These are phyloP conservation scores for Pholiota microspora DNA, from an alignment of 768 basidiomycete species.

Conservation along the genomic window DNA sequence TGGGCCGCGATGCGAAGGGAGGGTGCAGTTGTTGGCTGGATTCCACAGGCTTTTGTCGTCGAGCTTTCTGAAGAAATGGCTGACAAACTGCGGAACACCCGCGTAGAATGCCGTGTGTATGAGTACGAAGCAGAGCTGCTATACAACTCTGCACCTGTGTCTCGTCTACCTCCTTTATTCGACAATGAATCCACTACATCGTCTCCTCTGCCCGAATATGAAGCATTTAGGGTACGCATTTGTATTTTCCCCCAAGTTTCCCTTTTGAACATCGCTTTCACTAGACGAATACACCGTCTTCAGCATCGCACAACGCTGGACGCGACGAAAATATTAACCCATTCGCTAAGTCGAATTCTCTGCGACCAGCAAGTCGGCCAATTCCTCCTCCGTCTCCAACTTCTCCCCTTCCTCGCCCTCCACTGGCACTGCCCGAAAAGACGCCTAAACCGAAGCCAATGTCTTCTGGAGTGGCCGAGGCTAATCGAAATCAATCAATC, in stretches of 20 bases:
- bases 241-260: not conserved
- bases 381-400: slow-evolving; percentile 37
- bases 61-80: slow-evolving; percentile 50
- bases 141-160: slow-evolving; percentile 37
- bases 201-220: slow-evolving; percentile 14
- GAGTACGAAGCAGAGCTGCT: slow-evolving; percentile 49
- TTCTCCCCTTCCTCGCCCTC: slow-evolving; percentile 37
- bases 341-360: not conserved
- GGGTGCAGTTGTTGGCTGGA: slow-evolving; percentile 67
- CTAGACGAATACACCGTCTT: not conserved
- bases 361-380: slow-evolving; percentile 17
- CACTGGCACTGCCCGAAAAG: slow-evolving; percentile 23
- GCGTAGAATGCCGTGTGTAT: slow-evolving; percentile 42
- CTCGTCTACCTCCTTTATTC: slow-evolving; percentile 23
- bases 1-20: slow-evolving; percentile 68
- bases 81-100: slow-evolving; percentile 41
- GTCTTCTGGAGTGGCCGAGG: slow-evolving; percentile 18
- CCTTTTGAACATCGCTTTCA: not conserved
- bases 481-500: slow-evolving; percentile 23
- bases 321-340: not conserved
- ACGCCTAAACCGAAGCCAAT: slow-evolving; percentile 34
- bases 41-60: slow-evolving; percentile 69
- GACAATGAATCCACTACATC: slow-evolving; percentile 14
- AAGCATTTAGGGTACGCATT: slow-evolving; percentile 11
- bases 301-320: not conserved